phyloP scores from a whole-genome alignment of 2,329 filamentous ascomycete genomes.

The Colletotrichum viniferum region DNA sequence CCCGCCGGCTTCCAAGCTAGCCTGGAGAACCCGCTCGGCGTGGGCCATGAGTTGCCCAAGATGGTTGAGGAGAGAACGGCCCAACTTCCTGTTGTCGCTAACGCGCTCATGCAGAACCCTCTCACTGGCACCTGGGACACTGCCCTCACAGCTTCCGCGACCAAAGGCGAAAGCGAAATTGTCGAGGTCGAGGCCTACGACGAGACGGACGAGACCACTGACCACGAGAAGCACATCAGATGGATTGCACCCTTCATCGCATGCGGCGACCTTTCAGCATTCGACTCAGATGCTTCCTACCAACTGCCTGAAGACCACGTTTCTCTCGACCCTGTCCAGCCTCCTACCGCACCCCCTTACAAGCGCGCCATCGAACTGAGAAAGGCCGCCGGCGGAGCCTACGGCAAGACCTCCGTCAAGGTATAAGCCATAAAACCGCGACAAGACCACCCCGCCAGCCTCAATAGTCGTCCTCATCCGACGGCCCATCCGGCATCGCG shows the following conservation, averaged over 20 bases:
- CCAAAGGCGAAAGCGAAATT: neutral
- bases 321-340: slow-evolving; percentile 89
- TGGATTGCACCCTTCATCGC: slow-evolving; percentile 97
- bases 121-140: slow-evolving; percentile 47
- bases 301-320: slow-evolving; percentile 84
- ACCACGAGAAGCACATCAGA: slow-evolving; percentile 48
- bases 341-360: slow-evolving; percentile 94
- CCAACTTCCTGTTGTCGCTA: slow-evolving; percentile 44
- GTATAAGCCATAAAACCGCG: slow-evolving; percentile 22
- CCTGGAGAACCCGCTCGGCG: slow-evolving; percentile 75
- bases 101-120: slow-evolving; percentile 50
- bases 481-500: neutral
- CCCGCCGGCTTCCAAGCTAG: slow-evolving; percentile 78
- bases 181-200: slow-evolving; percentile 31
- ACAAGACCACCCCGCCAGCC: neutral
- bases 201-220: slow-evolving; percentile 28
- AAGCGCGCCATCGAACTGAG: slow-evolving; percentile 87
- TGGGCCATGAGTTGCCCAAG: slow-evolving; percentile 57
- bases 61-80: slow-evolving; percentile 50
- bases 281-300: slow-evolving; percentile 96
- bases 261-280: slow-evolving; percentile 94
- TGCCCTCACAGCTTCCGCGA: neutral
- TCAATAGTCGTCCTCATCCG: neutral
- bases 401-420: slow-evolving; percentile 67
- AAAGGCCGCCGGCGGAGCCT: slow-evolving; percentile 75